Evolutionary conservation across 805 yeast species (phyloP), one percentile per base, ranked within the genome.

Genomic region (Teunomyces lycoperdinae): DNA sequence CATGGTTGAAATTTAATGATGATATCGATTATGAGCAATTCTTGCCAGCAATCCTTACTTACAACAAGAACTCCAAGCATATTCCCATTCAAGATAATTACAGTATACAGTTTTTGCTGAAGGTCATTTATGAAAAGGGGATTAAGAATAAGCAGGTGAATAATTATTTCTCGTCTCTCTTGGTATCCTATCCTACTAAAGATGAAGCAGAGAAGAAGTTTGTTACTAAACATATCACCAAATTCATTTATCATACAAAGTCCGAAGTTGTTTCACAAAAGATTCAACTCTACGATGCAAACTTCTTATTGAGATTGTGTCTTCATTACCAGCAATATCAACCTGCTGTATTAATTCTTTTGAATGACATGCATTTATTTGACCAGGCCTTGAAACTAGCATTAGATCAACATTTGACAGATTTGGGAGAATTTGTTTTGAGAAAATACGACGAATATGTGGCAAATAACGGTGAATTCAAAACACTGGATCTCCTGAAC

Each of bases 361-460:
- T 94, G 1, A 71, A 79, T 44, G 74, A 70, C 47, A 66, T 89
- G 64, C 80, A 76, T 3, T 73, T 87, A 41, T 87, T 77, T 59
- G 96, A 89, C 50, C 90, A 87, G 46, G 97, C 98, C 0, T 81
- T 91, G 31, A 74, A 75, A 43, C 63, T 94, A 47, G 92, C 97
- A 0, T 68, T 94, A 41, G 75, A 79, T 3, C 67, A 80, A 50
- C 79, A 79, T 30, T 68, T 85, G 55, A 66, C 81, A 5, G 84
- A 83, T 20, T 68, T 80, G 39, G 91, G 68, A 0, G 72, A 68
- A 38, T 63, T 59, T 50, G 70, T 72, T 1, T 54, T 73, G 44
- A 61, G 58, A 32, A 63, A 60, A 27, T 70, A 61, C 49, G 73
- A 67, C 41, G 63, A 67, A 43, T 52, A 38, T 41, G 45, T 52